Evolutionary conservation across 352 stramenopile genomes (phyloP).

Genomic region (Phytophthora cactorum): DNA sequence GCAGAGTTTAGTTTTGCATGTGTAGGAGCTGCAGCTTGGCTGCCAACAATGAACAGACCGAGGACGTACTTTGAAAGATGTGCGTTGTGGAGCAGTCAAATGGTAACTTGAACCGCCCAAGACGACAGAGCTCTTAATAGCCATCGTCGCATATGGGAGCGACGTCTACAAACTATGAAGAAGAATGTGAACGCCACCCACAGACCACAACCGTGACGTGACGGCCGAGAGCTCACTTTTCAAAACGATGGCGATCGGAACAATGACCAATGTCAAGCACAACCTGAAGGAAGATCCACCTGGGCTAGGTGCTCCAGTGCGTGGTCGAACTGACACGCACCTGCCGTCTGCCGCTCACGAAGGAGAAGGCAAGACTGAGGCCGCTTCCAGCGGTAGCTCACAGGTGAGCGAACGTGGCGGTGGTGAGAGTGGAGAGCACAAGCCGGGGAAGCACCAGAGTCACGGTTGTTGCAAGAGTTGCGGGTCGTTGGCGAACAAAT

Average conservation of each 20-base stretch:
- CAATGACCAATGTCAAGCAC: conserved; percentile 33
- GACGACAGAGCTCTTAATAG: too few species aligned
- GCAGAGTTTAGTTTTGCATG: conserved; percentile 2
- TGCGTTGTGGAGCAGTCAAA: not conserved
- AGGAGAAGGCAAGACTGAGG: conserved; percentile 12
- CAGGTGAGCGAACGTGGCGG: not conserved
- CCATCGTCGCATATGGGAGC: too few species aligned
- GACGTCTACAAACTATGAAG: too few species aligned
- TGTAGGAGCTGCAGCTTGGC: conserved; percentile 9
- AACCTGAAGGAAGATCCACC: conserved; percentile 19
- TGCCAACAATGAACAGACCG: conserved; percentile 9
- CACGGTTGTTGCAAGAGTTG: conserved; percentile 36
- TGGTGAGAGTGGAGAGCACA: conserved; percentile 1
- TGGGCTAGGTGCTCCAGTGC: conserved; percentile 1
- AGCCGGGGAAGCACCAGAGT: conserved; percentile 7
- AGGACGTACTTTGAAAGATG: not conserved
- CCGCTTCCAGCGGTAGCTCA: not conserved
- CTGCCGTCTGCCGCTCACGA: not conserved
- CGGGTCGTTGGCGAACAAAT: conserved; percentile 32
- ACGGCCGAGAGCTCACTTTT: conserved; percentile 14
- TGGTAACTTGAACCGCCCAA: too few species aligned
- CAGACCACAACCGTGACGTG: not conserved
- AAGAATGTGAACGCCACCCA: not conserved
- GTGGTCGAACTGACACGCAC: conserved; percentile 1
- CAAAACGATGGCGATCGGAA: conserved; percentile 32